Evolutionary conservation across 2,329 filamentous ascomycete genomes (phyloP).

Genomic region (Botryotinia globosa): DNA sequence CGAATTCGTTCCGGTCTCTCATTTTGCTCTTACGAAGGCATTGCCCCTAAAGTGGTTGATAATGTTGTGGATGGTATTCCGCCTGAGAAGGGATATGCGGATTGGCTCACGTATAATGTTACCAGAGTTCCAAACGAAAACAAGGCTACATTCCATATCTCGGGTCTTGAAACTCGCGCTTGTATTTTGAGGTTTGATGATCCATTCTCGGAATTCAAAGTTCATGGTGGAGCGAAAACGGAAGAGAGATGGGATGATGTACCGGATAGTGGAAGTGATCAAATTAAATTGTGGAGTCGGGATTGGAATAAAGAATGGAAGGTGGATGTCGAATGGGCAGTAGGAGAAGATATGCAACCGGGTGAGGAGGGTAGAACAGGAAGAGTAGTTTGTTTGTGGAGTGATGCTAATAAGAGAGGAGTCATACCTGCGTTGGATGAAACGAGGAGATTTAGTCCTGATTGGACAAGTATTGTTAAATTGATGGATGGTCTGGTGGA

Average conservation of each 20-base stretch:
- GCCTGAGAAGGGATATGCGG: constrained; percentile 45
- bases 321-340: constrained; percentile 62
- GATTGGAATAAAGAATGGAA: constrained; percentile 75
- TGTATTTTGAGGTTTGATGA: constrained; percentile 72
- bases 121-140: constrained; percentile 44
- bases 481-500: constrained; percentile 75
- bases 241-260: constrained; percentile 61
- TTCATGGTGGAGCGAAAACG: constrained; percentile 58
- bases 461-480: constrained; percentile 79
- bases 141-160: constrained; percentile 62
- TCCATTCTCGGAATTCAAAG: constrained; percentile 62
- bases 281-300: constrained; percentile 78
- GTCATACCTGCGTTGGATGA: constrained; percentile 84
- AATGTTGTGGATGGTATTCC: constrained; percentile 43
- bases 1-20: constrained; percentile 50
- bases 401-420: constrained; percentile 70
- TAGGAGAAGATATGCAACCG: constrained; percentile 34
- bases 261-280: constrained; percentile 59
- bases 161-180: constrained; percentile 71
- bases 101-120: constrained; percentile 67
- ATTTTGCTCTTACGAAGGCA: constrained; percentile 70
- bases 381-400: constrained; percentile 77
- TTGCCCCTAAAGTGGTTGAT: constrained; percentile 62
- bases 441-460: constrained; percentile 68
- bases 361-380: constrained; percentile 53